Percentiles rank a stretch among this genome's conserved stretches.
Evolutionary conservation across 1,284 basidiomycete genomes (phyloP).

Genomic region (Heterobasidion occidentale): DNA sequence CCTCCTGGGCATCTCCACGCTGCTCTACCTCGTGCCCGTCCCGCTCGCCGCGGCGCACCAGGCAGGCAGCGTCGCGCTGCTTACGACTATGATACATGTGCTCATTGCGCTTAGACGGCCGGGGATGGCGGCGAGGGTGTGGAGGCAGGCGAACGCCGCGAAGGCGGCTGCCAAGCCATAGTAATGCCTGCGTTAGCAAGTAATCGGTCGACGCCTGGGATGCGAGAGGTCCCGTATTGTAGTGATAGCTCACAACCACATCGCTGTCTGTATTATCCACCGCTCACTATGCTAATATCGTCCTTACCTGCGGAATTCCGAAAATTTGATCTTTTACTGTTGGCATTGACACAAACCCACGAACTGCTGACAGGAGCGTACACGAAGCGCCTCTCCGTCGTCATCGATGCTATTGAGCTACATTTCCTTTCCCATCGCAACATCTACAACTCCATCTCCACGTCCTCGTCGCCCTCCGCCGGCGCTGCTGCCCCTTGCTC

Average conservation of each 20-base stretch:
- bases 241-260: neutral
- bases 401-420: conserved; percentile 10
- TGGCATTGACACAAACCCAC: neutral
- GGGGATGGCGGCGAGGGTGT: conserved; percentile 54
- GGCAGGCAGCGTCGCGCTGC: conserved; percentile 83
- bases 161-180: conserved; percentile 4
- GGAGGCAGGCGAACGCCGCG: conserved; percentile 34
- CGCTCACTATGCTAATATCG: neutral
- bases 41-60: conserved; percentile 92
- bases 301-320: neutral
- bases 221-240: neutral
- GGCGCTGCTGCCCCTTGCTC: neutral
- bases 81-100: conserved; percentile 82
- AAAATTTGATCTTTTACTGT: neutral
- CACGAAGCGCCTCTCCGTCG: neutral
- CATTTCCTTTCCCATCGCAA: neutral
- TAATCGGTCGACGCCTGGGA: neutral
- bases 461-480: conserved; percentile 54
- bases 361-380: neutral
- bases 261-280: neutral
- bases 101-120: conserved; percentile 71
- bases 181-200: neutral
- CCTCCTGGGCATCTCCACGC: conserved; percentile 83
- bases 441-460: conserved; percentile 67
- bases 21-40: conserved; percentile 91